phyloP scores from a whole-genome alignment of 2,329 filamentous ascomycete genomes.

The Lasiodiplodia citricola region DNA sequence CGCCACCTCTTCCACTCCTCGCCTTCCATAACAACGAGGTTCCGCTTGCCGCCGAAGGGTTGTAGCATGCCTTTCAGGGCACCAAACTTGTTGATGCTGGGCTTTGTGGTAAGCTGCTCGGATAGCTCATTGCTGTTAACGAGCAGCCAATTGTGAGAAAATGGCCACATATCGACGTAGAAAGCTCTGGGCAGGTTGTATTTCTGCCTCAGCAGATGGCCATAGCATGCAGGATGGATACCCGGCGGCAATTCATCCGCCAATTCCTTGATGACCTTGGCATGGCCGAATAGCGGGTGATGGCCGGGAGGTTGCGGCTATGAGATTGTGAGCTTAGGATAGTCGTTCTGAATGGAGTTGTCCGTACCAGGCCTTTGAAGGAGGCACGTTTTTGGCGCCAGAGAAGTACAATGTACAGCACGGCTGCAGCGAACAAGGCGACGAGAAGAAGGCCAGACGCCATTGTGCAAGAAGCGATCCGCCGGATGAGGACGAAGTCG shows the following conservation, averaged over 20 bases:
- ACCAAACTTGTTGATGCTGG: neutral
- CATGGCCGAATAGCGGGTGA: neutral
- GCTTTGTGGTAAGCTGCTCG: slow-evolving; percentile 12
- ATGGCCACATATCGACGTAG: slow-evolving; percentile 25
- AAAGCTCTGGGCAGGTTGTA: slow-evolving; percentile 19
- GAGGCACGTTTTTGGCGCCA: neutral
- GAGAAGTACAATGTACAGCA: neutral
- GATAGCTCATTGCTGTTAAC: neutral
- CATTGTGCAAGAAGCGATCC: neutral
- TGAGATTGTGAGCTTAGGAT: neutral
- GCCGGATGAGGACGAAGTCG: neutral
- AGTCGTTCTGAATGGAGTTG: neutral
- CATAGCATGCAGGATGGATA: slow-evolving; percentile 8
- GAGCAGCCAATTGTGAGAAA: neutral
- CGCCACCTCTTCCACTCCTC: slow-evolving; percentile 34
- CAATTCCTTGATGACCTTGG: slow-evolving; percentile 1
- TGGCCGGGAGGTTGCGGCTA: slow-evolving; percentile 16
- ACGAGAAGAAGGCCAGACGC: neutral
- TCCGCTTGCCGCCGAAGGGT: slow-evolving; percentile 1
- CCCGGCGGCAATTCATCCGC: neutral
- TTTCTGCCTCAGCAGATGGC: neutral
- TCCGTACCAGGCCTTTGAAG: slow-evolving; percentile 13
- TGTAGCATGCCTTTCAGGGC: neutral
- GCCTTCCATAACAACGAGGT: slow-evolving; percentile 30
- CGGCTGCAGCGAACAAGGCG: neutral